Conservation (phyloP, 805 yeast species). For the Millerago galiae region DNA sequence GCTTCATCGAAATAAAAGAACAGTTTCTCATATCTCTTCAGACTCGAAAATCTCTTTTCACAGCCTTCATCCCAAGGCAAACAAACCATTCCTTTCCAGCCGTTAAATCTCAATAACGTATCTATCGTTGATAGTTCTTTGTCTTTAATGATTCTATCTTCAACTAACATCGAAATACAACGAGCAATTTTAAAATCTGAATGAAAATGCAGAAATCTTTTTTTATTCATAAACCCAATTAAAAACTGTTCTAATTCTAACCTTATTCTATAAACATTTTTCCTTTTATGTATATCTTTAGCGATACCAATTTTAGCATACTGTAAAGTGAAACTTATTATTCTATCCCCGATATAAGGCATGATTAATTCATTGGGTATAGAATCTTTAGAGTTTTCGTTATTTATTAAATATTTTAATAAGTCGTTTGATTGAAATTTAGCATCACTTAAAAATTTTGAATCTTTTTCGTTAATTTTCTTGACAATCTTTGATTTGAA, state of each 20-base stretch:
- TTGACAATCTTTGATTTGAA: conserved; percentile 1
- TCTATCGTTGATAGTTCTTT: not conserved
- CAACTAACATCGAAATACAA: conserved; percentile 5
- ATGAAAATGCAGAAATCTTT: conserved; percentile 3
- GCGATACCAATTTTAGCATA: conserved; percentile 8
- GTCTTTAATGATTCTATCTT: conserved; percentile 4
- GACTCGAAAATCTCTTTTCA: conserved; percentile 4
- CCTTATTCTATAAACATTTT: conserved; percentile 5
- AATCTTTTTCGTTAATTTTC: not conserved
- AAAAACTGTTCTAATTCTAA: conserved; percentile 10
- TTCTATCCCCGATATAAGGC: conserved; percentile 6
- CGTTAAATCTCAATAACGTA: conserved; percentile 3
- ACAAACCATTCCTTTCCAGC: conserved; percentile 7
- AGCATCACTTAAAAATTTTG: conserved; percentile 1
- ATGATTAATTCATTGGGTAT: conserved; percentile 4
- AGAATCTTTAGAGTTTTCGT: not conserved
- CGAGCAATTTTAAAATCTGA: conserved; percentile 5
- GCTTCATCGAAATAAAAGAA: conserved; percentile 8
- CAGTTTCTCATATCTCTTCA: conserved; percentile 4
- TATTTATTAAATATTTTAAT: not conserved
- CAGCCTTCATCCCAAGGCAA: conserved; percentile 7
- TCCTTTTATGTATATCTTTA: conserved; percentile 2
- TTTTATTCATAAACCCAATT: conserved; percentile 1
- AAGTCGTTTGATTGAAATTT: conserved; percentile 1
- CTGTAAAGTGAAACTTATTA: conserved; percentile 8